These are phyloP conservation scores for Naganishia sp. DNA, from an alignment of 1,284 basidiomycete species.

Conservation along the genomic window DNA sequence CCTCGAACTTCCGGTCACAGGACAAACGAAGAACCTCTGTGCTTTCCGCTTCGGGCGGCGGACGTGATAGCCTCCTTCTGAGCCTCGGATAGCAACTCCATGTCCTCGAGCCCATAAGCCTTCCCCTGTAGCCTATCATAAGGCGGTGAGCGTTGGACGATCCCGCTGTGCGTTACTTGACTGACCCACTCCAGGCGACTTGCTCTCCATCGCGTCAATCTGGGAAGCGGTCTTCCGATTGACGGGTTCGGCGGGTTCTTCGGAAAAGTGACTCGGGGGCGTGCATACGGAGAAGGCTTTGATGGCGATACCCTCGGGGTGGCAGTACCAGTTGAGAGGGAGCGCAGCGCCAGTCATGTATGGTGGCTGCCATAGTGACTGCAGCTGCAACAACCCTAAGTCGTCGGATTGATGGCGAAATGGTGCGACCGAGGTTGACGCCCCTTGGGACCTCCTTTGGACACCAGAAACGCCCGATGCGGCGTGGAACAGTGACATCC, in stretches of 20 bases:
- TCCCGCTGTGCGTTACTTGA: conserved; percentile 47
- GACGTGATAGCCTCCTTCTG: conserved; percentile 2
- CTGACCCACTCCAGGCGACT: conserved; percentile 48
- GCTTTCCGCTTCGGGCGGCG: background rate
- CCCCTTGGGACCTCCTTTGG: no score
- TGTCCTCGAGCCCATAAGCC: background rate
- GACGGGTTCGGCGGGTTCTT: conserved; percentile 62
- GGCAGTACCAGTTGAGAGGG: conserved; percentile 60
- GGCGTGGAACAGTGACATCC: background rate
- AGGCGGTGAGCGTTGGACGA: conserved; percentile 54
- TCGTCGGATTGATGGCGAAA: no score
- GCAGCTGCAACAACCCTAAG: background rate
- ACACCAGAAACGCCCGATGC: no score
- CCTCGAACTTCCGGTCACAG: no score
- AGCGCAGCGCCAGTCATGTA: conserved; percentile 67
- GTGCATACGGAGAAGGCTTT: conserved; percentile 63
- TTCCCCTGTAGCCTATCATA: background rate
- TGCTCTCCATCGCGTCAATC: conserved; percentile 41
- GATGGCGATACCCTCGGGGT: conserved; percentile 63
- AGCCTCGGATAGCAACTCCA: conserved; percentile 1
- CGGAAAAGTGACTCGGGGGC: conserved; percentile 55
- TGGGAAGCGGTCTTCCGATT: no score
- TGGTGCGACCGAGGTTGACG: no score
- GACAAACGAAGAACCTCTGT: background rate
- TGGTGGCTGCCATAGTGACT: conserved; percentile 41